A percentile compares a stretch with the other conserved stretches of the same genome.
phyloP scores from a whole-genome alignment of 2,329 filamentous ascomycete species.

The Falciphora oryzae region DNA sequence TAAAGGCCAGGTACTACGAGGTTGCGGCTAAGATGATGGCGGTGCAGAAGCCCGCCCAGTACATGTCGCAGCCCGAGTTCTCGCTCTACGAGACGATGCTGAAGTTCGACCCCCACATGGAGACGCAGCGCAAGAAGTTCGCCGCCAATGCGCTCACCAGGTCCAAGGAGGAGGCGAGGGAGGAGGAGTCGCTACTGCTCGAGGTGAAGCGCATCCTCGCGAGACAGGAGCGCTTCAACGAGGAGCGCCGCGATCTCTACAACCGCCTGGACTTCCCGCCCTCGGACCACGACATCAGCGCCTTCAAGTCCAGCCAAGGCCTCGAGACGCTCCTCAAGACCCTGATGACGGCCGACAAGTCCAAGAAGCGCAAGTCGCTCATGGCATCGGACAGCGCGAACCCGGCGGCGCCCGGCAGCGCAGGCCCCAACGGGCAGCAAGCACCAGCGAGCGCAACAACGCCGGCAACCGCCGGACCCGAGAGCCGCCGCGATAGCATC shows the following conservation, averaged over 20 bases:
- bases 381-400: slow-evolving; percentile 53
- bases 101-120: slow-evolving; percentile 77
- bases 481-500: slow-evolving; percentile 33
- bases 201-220: slow-evolving; percentile 90
- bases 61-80: slow-evolving; percentile 85
- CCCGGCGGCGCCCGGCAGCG: slow-evolving; percentile 34
- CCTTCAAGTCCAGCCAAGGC: slow-evolving; percentile 76
- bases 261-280: slow-evolving; percentile 77
- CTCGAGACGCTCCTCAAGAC: slow-evolving; percentile 76
- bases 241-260: slow-evolving; percentile 83
- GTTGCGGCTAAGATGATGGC: slow-evolving; percentile 80
- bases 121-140: slow-evolving; percentile 76
- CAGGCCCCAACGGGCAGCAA: slow-evolving; percentile 24
- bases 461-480: slow-evolving; percentile 19
- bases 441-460: slow-evolving; percentile 41
- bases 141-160: slow-evolving; percentile 74
- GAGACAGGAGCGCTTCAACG: slow-evolving; percentile 78
- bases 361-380: slow-evolving; percentile 77
- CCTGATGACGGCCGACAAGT: slow-evolving; percentile 76
- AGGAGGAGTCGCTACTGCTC: slow-evolving; percentile 83
- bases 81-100: slow-evolving; percentile 76
- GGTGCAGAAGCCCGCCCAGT: slow-evolving; percentile 70
- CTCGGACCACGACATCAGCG: slow-evolving; percentile 61
- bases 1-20: slow-evolving; percentile 88
- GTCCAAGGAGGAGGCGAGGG: slow-evolving; percentile 79